phyloP scores from a whole-genome alignment of 805 yeast species.

The Debaryomyces prosopidis region DNA sequence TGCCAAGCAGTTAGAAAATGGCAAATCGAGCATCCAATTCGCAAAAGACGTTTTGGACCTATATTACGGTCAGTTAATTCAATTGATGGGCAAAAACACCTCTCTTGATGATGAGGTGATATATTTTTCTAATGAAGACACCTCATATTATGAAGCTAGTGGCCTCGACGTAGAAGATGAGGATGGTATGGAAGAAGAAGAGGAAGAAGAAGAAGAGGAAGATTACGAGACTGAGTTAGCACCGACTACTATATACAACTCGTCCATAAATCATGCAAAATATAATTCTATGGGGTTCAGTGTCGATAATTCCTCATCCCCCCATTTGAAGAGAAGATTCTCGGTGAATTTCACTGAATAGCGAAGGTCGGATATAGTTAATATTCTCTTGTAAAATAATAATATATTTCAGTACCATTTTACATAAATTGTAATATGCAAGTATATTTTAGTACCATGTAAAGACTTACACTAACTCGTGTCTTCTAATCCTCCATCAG shows the following conservation, averaged over 20 bases:
- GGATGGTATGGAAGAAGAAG: constrained; percentile 13
- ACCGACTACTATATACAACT: constrained; percentile 1
- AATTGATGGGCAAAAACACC: constrained; percentile 39
- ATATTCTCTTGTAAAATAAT: no score
- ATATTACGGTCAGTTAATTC: constrained; percentile 40
- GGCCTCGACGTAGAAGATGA: constrained; percentile 6
- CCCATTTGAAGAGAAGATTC: constrained; percentile 16
- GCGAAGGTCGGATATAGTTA: background rate
- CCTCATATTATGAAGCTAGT: constrained; percentile 5
- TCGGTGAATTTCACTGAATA: background rate
- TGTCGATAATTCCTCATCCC: constrained; percentile 27
- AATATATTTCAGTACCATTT: no score
- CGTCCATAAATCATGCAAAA: constrained; percentile 3
- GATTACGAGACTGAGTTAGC: background rate
- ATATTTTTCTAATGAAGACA: constrained; percentile 8
- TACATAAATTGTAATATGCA: no score
- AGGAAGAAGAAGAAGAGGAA: constrained; percentile 10
- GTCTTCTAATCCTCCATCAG: constrained; percentile 48
- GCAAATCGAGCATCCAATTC: constrained; percentile 24
- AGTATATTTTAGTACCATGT: no score
- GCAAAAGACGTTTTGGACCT: constrained; percentile 40
- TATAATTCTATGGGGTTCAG: constrained; percentile 19
- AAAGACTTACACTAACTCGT: no score
- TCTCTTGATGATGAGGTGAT: constrained; percentile 11
- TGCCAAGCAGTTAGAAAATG: constrained; percentile 27